Conservation (phyloP, 805 yeast species). For the Maudiozyma saulgeensis region DNA sequence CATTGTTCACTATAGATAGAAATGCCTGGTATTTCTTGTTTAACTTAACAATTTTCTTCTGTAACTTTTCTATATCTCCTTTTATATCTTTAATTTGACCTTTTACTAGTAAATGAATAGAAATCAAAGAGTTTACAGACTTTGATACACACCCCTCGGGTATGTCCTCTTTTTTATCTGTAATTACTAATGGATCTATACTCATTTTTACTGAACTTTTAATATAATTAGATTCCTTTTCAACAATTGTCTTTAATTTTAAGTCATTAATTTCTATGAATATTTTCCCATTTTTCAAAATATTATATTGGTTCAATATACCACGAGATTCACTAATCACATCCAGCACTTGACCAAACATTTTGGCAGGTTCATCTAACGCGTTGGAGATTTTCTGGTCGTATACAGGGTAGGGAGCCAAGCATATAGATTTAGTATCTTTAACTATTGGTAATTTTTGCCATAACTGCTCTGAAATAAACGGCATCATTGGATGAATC, state of each 20-base stretch:
- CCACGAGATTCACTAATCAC: constrained; percentile 87
- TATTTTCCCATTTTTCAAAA: constrained; percentile 76
- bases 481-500: constrained; percentile 98
- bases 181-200: constrained; percentile 59
- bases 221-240: constrained; percentile 37
- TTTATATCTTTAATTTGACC: constrained; percentile 81
- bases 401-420: constrained; percentile 68
- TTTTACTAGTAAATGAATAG: constrained; percentile 81
- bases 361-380: constrained; percentile 37
- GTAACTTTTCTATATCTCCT: constrained; percentile 73
- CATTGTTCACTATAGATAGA: constrained; percentile 53
- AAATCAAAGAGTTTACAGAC: constrained; percentile 66
- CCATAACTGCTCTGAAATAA: constrained; percentile 94
- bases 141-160: constrained; percentile 86
- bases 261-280: constrained; percentile 53
- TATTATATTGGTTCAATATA: constrained; percentile 76
- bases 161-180: constrained; percentile 41
- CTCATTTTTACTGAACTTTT: constrained; percentile 68
- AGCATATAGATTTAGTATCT: constrained; percentile 55
- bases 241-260: constrained; percentile 46
- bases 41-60: constrained; percentile 61
- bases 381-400: constrained; percentile 45
- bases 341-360: constrained; percentile 72
- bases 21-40: constrained; percentile 47
- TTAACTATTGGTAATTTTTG: constrained; percentile 86